These are phyloP conservation scores for Tetrahymena elliotti DNA, from an alignment of 73 alveolate genomes.

Conservation along the genomic window DNA sequence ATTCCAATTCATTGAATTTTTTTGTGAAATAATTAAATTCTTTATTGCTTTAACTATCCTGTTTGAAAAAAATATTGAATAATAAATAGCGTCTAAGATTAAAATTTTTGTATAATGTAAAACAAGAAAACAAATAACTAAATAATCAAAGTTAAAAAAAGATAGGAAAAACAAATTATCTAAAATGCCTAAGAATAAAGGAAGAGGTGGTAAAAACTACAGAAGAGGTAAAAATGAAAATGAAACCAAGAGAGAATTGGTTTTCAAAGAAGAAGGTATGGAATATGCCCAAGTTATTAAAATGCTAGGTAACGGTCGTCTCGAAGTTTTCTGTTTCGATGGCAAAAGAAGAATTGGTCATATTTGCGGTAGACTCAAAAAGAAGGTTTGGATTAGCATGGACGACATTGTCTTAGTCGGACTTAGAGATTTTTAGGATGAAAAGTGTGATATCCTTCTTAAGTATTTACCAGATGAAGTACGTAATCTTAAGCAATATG, in stretches of 20 bases:
- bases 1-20: too few species aligned
- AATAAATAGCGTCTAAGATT: background rate
- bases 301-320: constrained; percentile 90
- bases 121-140: background rate
- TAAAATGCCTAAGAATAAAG: constrained; percentile 81
- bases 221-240: constrained; percentile 92
- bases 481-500: constrained; percentile 75
- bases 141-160: background rate
- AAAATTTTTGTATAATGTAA: background rate
- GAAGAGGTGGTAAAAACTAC: constrained; percentile 98
- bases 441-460: constrained; percentile 90
- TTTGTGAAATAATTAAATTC: too few species aligned
- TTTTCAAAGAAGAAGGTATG: constrained; percentile 92
- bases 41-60: background rate
- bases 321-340: constrained; percentile 79
- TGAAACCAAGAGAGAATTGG: constrained; percentile 75
- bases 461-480: constrained; percentile 94
- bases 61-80: background rate
- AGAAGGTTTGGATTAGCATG: constrained; percentile 92
- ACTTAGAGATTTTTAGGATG: constrained; percentile 91
- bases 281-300: constrained; percentile 89
- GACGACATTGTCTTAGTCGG: constrained; percentile 93
- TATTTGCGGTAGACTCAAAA: constrained; percentile 91
- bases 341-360: constrained; percentile 92
- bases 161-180: background rate